Evolutionary conservation across 1,284 basidiomycete genomes (phyloP), one percentile per base, ranked within the genome.

Genomic region (Exsudoporus floridanus): DNA sequence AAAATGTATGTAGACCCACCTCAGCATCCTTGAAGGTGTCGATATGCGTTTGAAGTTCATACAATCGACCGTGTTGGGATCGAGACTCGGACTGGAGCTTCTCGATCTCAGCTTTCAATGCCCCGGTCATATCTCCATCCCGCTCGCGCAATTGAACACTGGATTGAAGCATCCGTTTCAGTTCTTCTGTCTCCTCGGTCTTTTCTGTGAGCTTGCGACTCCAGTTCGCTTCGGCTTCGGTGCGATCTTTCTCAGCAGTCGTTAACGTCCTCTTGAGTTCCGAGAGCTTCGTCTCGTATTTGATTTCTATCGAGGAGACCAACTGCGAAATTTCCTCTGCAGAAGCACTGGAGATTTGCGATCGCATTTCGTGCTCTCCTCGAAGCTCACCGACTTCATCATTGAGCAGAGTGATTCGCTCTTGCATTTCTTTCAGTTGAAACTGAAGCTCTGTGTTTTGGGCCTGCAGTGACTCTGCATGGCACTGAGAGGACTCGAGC

Each of bases 211-310:
- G 71, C 62, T 88, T 94, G 54, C 78, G 78, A 61, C 87, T 89
- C 90, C 92, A 94, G 57, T 91, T 88, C 35, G 87, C 84, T 60
- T 97, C 94, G 28, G 81, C 81, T 52, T 92, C 90, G 49, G 79
- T 83, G 28, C 89, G 77, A 65, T 94, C 92, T 61, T 78, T 81
- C 70, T 93, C 90, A 21, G 81, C 66, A 18, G 73, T 73, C 10
- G 70, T 61, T 18, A 91, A 65, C 42, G 80, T 79, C 54, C 77
- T 73, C 52, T 80, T 81, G 54, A 94, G 71, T 56, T 92, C 90
- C 1, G 81, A 74, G 6, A 96, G 70, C 57, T 83, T 88, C 2
- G 79, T 69, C 62, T 94, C 91, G 59, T 91, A 87, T 66, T 86
- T 87, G 31, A 79, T 74, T 69, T 95, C 91, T 0, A 86, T 78